These are phyloP conservation scores for Monotropa hypopitys DNA, from an alignment of 179 eudicot species.

Conservation along the genomic window DNA sequence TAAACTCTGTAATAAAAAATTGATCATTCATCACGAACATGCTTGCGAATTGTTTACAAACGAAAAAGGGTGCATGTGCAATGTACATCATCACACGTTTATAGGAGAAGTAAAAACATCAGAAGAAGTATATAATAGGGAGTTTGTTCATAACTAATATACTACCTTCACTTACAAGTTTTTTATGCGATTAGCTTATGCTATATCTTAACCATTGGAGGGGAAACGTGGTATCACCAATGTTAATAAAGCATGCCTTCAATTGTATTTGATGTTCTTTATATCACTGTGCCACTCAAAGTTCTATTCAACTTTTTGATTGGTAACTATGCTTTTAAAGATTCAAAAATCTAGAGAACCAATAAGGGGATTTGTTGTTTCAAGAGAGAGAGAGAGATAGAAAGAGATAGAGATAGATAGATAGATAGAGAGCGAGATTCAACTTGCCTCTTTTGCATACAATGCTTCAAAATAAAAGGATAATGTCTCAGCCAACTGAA, in stretches of 20 bases:
- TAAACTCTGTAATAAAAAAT: background rate
- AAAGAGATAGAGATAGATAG: background rate
- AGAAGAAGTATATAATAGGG: background rate
- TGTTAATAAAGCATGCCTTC: background rate
- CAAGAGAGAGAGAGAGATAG: background rate
- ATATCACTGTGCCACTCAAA: background rate
- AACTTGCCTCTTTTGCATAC: slow-evolving; percentile 43
- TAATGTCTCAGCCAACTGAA: slow-evolving; percentile 35
- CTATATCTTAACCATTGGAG: background rate
- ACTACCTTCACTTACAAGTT: background rate
- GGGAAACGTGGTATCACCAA: background rate
- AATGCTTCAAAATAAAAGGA: slow-evolving; percentile 36
- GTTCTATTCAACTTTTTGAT: background rate
- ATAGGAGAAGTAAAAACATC: background rate
- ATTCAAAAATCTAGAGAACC: background rate
- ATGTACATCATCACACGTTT: background rate
- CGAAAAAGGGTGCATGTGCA: background rate
- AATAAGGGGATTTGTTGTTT: background rate
- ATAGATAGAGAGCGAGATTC: background rate
- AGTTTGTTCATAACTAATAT: background rate
- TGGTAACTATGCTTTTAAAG: background rate
- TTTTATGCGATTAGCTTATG: background rate
- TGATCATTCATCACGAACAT: background rate
- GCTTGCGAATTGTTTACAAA: background rate
- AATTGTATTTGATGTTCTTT: background rate